phyloP scores from a whole-genome alignment of 768 basidiomycete species.

The Russula sp. region DNA sequence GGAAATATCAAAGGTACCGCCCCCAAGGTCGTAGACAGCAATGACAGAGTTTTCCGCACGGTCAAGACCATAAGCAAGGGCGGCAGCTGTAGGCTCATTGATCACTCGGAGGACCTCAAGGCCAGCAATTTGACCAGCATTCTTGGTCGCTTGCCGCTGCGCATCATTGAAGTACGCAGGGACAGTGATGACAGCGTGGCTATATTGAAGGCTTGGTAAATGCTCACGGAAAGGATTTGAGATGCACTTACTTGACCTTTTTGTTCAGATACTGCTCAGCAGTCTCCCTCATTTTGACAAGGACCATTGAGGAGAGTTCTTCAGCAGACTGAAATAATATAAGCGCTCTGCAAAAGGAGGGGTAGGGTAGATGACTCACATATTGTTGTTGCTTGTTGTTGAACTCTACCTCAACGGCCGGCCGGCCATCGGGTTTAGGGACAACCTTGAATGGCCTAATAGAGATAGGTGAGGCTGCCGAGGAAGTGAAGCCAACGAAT shows the following conservation, averaged over 20 bases:
- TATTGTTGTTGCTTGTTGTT: conserved; percentile 76
- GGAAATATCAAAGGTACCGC: conserved; percentile 99
- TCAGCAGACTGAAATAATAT: conserved; percentile 58
- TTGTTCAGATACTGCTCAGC: conserved; percentile 91
- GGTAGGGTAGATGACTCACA: conserved; percentile 39
- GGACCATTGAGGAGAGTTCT: conserved; percentile 81
- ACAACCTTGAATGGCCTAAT: conserved; percentile 77
- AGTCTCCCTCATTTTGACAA: conserved; percentile 92
- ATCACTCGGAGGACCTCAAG: conserved; percentile 97
- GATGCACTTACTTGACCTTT: conserved; percentile 75
- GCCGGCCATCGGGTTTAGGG: conserved; percentile 61
- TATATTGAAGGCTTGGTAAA: conserved; percentile 26
- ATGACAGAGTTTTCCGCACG: conserved; percentile 74
- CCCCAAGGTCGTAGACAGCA: conserved; percentile 97
- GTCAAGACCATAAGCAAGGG: conserved; percentile 96
- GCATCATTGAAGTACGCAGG: conserved; percentile 99
- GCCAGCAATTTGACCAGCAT: conserved; percentile 96
- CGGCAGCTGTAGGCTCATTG: conserved; percentile 98
- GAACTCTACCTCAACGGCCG: conserved; percentile 79
- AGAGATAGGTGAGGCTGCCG: not conserved
- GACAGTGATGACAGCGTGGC: conserved; percentile 88
- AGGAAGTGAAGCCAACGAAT: not conserved
- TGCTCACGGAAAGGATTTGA: not conserved
- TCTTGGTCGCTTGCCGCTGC: conserved; percentile 97
- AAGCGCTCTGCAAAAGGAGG: not conserved